Conservation (phyloP, 768 basidiomycete species). For the Boletus vinaceobasis region DNA sequence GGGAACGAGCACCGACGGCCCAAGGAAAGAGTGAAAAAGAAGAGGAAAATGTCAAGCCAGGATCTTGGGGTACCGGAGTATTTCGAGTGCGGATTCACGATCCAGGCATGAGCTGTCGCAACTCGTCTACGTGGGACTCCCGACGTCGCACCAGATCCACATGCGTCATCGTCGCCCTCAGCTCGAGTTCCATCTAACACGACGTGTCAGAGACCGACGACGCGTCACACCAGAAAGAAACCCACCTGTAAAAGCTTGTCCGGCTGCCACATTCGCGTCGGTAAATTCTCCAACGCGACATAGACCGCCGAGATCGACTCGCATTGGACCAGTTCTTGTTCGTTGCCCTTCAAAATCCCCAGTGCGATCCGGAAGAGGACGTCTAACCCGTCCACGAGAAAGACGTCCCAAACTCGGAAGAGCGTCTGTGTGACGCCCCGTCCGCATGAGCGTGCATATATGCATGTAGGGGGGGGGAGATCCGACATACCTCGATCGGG, state of each 20-base stretch:
- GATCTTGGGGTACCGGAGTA: not conserved
- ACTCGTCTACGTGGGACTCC: constrained; percentile 45
- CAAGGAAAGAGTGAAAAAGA: not conserved
- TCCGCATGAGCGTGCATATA: not conserved
- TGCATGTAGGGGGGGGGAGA: not conserved
- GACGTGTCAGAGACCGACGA: not conserved
- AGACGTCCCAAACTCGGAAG: constrained; percentile 94
- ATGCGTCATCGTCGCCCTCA: constrained; percentile 51
- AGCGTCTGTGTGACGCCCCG: constrained; percentile 58
- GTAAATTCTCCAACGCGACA: constrained; percentile 82
- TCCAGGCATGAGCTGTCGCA: constrained; percentile 41
- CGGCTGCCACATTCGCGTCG: constrained; percentile 91
- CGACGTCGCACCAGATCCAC: constrained; percentile 55
- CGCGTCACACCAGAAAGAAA: not conserved
- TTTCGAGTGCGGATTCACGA: not conserved
- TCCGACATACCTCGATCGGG: constrained; percentile 75
- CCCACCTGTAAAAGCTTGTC: constrained; percentile 84
- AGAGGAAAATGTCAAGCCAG: too few species aligned
- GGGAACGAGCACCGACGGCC: not conserved
- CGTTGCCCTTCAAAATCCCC: constrained; percentile 79
- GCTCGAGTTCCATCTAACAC: constrained; percentile 52
- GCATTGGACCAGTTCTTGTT: constrained; percentile 78
- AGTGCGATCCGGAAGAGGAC: constrained; percentile 89
- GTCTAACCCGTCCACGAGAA: constrained; percentile 89
- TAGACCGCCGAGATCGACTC: constrained; percentile 88